phyloP scores from a whole-genome alignment of 805 yeast genomes.

The Saturnispora zaruensis region DNA sequence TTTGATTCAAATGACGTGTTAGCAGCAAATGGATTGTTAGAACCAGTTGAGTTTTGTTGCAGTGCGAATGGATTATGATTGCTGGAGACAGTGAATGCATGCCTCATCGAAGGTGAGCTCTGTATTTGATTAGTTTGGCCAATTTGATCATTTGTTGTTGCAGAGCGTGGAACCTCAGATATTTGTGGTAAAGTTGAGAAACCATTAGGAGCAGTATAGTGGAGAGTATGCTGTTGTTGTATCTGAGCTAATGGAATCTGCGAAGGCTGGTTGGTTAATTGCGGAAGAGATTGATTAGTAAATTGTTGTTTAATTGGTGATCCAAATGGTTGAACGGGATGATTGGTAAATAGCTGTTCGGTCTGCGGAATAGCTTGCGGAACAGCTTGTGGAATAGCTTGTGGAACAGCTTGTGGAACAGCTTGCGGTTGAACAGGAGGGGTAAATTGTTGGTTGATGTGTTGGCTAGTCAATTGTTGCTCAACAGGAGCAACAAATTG shows the following conservation, averaged over 20 bases:
- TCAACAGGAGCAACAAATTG: neutral
- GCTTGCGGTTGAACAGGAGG: neutral
- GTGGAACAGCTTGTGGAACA: neutral
- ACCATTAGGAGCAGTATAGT: conserved; percentile 8
- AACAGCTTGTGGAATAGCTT: neutral
- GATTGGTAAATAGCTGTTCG: conserved; percentile 1
- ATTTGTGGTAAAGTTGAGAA: conserved; percentile 7
- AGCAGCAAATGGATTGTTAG: conserved; percentile 8
- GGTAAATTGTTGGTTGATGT: neutral
- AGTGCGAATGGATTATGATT: conserved; percentile 1
- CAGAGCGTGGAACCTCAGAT: neutral
- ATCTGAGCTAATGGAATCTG: conserved; percentile 3
- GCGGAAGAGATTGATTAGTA: conserved; percentile 1
- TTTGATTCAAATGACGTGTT: neutral
- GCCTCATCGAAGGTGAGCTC: neutral
- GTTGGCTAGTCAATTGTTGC: neutral
- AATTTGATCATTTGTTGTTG: neutral
- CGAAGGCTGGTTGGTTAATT: neutral
- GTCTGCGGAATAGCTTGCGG: neutral
- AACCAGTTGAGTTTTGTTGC: neutral
- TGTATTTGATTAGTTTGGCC: neutral
- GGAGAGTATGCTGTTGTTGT: conserved; percentile 1
- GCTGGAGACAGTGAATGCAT: neutral
- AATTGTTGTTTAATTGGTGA: conserved; percentile 2
- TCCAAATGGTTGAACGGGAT: neutral